phyloP scores from a whole-genome alignment of 345 rosid genomes.

The Linum usitatissimum region DNA sequence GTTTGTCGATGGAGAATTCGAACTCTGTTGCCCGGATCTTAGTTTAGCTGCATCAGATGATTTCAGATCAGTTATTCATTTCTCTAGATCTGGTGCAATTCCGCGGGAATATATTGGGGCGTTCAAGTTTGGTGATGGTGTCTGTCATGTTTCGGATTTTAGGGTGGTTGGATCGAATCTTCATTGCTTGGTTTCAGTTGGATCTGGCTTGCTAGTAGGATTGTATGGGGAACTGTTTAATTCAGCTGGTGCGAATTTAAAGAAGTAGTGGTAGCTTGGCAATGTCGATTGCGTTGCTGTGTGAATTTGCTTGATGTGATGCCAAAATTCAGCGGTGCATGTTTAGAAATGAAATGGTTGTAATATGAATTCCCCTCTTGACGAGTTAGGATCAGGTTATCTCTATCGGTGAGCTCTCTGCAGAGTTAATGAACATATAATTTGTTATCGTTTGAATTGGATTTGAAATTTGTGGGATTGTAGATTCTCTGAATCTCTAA shows the following conservation, averaged over 20 bases:
- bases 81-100: conserved; percentile 41
- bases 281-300: conserved; percentile 16
- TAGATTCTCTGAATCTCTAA: background rate
- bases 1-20: conserved; percentile 7
- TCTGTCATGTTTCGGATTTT: conserved; percentile 2
- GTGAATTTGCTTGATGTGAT: conserved; percentile 14
- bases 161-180: conserved; percentile 23
- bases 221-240: background rate
- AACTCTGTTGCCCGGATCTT: conserved; percentile 3
- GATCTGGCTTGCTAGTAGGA: background rate
- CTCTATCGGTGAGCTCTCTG: background rate
- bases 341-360: background rate
- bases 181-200: background rate
- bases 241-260: background rate
- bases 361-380: background rate
- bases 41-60: conserved; percentile 22
- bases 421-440: background rate
- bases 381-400: background rate
- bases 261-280: background rate
- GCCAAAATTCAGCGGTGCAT: background rate
- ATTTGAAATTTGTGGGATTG: background rate
- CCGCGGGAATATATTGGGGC: background rate
- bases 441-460: background rate
- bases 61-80: conserved; percentile 6
- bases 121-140: background rate